Percentiles rank a stretch among this genome's conserved stretches.
Conservation (phyloP, 2,329 filamentous ascomycete species). For the Sclerotinia spermophila region DNA sequence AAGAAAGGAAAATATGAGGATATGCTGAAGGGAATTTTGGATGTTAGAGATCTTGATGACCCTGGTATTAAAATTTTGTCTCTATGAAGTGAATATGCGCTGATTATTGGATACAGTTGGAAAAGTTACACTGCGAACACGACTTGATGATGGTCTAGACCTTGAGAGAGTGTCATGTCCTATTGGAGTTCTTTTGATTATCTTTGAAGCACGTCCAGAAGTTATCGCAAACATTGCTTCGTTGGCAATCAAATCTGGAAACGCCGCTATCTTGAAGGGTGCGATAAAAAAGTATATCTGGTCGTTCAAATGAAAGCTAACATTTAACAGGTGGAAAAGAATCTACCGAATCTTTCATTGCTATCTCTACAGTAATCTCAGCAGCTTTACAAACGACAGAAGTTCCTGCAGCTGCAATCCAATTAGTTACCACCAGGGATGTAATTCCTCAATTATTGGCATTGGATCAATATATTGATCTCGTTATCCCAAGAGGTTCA, state of each 20-base stretch:
- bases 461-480: conserved; percentile 83
- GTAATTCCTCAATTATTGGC: conserved; percentile 83
- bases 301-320: neutral
- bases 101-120: conserved; percentile 56
- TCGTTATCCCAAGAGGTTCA: conserved; percentile 76
- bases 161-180: conserved; percentile 89
- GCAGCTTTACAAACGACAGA: conserved; percentile 65
- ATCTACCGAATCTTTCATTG: conserved; percentile 89
- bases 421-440: conserved; percentile 91
- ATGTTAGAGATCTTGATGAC: conserved; percentile 80
- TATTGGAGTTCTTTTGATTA: conserved; percentile 95
- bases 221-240: conserved; percentile 98
- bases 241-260: conserved; percentile 93
- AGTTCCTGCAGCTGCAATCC: conserved; percentile 83
- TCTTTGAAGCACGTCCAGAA: conserved; percentile 96
- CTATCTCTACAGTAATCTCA: conserved; percentile 83
- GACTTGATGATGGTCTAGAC: conserved; percentile 79
- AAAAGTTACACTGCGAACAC: conserved; percentile 75
- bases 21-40: conserved; percentile 91
- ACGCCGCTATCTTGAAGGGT: conserved; percentile 94
- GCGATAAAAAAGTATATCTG: conserved; percentile 10
- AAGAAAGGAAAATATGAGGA: conserved; percentile 93
- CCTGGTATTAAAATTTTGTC: conserved; percentile 55
- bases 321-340: conserved; percentile 73
- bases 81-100: conserved; percentile 10